Evolutionary conservation across 768 basidiomycete genomes (phyloP).

Genomic region (Mycena filopes): DNA sequence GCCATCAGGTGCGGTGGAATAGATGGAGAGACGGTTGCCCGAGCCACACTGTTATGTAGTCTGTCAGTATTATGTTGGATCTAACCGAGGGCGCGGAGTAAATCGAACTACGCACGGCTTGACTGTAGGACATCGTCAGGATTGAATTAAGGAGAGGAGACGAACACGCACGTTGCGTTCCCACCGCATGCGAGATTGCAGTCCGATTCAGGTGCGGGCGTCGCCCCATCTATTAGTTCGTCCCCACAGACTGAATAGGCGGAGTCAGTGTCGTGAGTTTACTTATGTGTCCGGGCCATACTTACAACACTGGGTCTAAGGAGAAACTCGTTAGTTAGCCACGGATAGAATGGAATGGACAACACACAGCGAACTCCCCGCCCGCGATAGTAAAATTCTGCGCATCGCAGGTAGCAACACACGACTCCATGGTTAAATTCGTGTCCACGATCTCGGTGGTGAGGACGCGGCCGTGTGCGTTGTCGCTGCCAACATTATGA

Average conservation of each 20-base stretch:
- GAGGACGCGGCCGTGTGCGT: slow-evolving; percentile 70
- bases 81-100: background rate
- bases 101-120: slow-evolving; percentile 17
- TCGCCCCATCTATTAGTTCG: slow-evolving; percentile 69
- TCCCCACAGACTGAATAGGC: slow-evolving; percentile 72
- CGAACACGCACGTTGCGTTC: slow-evolving; percentile 61
- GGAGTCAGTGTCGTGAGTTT: background rate
- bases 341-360: too few relatives aligned
- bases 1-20: slow-evolving; percentile 60
- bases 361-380: slow-evolving; percentile 67
- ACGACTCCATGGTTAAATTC: slow-evolving; percentile 65
- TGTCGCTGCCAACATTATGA: slow-evolving; percentile 54
- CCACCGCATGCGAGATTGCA: slow-evolving; percentile 85
- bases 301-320: slow-evolving; percentile 55
- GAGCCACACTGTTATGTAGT: slow-evolving; percentile 63
- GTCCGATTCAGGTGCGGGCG: slow-evolving; percentile 53
- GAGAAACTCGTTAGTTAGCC: background rate
- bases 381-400: slow-evolving; percentile 75
- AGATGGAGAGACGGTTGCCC: slow-evolving; percentile 75
- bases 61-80: background rate
- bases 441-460: slow-evolving; percentile 47
- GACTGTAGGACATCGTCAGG: background rate
- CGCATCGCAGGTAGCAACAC: slow-evolving; percentile 66
- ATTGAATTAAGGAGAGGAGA: background rate
- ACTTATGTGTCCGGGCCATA: too few relatives aligned